Evolutionary conservation across 805 yeast species (phyloP).

Genomic region (Isabelozyma rhagii): DNA sequence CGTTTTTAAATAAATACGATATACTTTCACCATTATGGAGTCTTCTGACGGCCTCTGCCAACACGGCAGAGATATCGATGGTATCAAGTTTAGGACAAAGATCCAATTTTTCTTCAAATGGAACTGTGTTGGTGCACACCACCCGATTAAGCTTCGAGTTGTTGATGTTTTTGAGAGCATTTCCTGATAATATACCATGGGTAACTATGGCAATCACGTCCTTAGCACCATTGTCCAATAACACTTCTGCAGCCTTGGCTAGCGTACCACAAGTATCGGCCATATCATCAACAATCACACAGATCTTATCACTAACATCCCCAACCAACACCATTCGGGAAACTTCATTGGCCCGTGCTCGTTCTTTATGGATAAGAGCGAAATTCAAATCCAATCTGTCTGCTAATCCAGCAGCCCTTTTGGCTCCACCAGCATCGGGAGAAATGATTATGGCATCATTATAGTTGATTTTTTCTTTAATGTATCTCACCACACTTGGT

Average conservation of each 20-base stretch:
- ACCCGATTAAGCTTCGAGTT: slow-evolving; percentile 65
- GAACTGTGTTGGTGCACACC: slow-evolving; percentile 92
- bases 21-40: slow-evolving; percentile 96
- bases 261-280: slow-evolving; percentile 98
- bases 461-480: slow-evolving; percentile 56
- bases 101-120: slow-evolving; percentile 62
- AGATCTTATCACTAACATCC: slow-evolving; percentile 79
- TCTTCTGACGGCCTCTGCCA: slow-evolving; percentile 93
- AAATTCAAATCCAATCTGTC: slow-evolving; percentile 88
- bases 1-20: slow-evolving; percentile 76
- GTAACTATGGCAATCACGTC: slow-evolving; percentile 91
- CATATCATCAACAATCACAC: slow-evolving; percentile 93
- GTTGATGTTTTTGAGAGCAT: slow-evolving; percentile 72
- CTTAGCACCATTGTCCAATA: slow-evolving; percentile 76
- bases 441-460: slow-evolving; percentile 77
- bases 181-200: slow-evolving; percentile 89
- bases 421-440: slow-evolving; percentile 99
- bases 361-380: slow-evolving; percentile 94
- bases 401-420: slow-evolving; percentile 91
- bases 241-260: slow-evolving; percentile 88
- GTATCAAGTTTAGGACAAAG: slow-evolving; percentile 68
- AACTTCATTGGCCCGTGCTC: slow-evolving; percentile 93
- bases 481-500: slow-evolving; percentile 82
- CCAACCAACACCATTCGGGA: slow-evolving; percentile 95
- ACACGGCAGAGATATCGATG: slow-evolving; percentile 78